phyloP scores from a whole-genome alignment of 805 yeast genomes.

The Kockiozyma suomiensis region DNA sequence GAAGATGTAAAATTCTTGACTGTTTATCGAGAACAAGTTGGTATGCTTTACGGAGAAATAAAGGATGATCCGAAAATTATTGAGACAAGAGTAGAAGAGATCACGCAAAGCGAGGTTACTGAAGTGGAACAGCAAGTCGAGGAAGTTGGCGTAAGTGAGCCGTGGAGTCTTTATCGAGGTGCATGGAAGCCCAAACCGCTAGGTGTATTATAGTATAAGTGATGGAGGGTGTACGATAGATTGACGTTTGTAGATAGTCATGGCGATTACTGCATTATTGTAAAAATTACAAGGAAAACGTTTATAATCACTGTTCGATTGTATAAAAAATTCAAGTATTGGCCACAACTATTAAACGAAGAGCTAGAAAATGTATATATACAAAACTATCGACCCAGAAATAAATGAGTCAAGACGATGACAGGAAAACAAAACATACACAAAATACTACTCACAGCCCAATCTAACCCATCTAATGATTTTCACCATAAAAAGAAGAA shows the following conservation, averaged over 20 bases:
- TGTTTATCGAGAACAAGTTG: constrained; percentile 10
- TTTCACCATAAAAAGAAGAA: no score
- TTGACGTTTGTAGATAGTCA: neutral
- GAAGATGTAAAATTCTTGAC: neutral
- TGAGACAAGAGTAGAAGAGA: neutral
- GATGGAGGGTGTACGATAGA: no score
- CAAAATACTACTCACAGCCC: neutral
- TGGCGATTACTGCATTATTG: no score
- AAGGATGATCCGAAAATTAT: neutral
- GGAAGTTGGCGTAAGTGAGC: neutral
- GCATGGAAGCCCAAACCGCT: constrained; percentile 17
- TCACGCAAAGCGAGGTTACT: neutral
- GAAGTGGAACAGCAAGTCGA: neutral
- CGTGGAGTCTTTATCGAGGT: constrained; percentile 3
- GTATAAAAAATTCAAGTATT: no score
- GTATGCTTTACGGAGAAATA: neutral
- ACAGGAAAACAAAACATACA: neutral
- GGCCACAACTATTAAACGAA: no score
- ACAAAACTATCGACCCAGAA: no score
- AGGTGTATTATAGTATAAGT: constrained; percentile 9
- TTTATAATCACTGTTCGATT: no score
- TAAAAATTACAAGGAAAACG: no score
- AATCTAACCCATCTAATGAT: neutral
- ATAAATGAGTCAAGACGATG: no score
- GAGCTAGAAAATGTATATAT: no score